phyloP scores from a whole-genome alignment of 345 rosid genomes.

The Brassica carinata region DNA sequence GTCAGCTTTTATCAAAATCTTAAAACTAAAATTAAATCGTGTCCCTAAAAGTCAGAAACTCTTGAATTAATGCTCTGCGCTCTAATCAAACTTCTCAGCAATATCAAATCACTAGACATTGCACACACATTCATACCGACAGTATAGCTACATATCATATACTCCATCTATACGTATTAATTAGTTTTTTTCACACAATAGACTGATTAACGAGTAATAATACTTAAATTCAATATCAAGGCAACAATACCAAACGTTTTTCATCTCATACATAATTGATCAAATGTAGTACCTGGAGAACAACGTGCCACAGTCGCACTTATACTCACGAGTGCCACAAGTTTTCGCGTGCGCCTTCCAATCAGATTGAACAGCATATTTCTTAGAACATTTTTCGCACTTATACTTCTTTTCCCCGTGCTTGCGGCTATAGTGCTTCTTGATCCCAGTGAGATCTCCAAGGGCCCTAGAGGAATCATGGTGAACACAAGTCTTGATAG shows the following conservation, averaged over 20 bases:
- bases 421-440: conserved; percentile 90
- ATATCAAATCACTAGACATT: background rate
- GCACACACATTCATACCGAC: conserved; percentile 31
- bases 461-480: conserved; percentile 86
- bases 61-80: conserved; percentile 38
- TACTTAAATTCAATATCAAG: background rate
- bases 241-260: conserved; percentile 9
- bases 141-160: conserved; percentile 2
- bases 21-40: background rate
- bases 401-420: conserved; percentile 98
- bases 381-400: conserved; percentile 96
- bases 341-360: conserved; percentile 98
- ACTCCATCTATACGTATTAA: background rate
- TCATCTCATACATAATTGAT: background rate
- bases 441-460: conserved; percentile 93
- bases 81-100: conserved; percentile 2
- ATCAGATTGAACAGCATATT: conserved; percentile 94
- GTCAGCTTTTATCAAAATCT: conserved; percentile 24
- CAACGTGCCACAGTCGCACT: conserved; percentile 92
- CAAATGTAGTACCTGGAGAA: conserved; percentile 72
- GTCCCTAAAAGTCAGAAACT: conserved; percentile 24
- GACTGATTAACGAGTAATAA: background rate
- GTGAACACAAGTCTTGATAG: conserved; percentile 89
- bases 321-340: conserved; percentile 94
- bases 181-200: background rate